Evolutionary conservation across 2,329 filamentous ascomycete species (phyloP).

Genomic region (Massarina eburnea): DNA sequence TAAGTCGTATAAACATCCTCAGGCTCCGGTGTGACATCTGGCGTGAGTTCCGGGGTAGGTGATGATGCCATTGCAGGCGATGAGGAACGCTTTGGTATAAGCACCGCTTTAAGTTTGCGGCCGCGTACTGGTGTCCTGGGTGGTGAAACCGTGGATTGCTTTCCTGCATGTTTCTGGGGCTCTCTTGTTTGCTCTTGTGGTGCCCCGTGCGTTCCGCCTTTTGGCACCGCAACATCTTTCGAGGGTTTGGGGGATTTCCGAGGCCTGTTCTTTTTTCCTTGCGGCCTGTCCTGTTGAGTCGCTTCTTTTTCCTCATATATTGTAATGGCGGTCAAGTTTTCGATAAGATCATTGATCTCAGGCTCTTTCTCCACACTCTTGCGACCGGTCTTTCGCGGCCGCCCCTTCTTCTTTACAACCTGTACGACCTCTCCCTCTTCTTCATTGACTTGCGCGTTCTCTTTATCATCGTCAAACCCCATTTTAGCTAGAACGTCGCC

Average conservation of each 20-base stretch:
- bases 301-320: slow-evolving; percentile 5
- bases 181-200: slow-evolving; percentile 5
- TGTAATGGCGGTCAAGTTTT: slow-evolving; percentile 3
- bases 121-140: slow-evolving; percentile 10
- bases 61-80: slow-evolving; percentile 11
- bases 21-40: slow-evolving; percentile 20
- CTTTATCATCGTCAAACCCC: slow-evolving; percentile 3
- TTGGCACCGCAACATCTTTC: slow-evolving; percentile 1
- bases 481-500: not conserved
- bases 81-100: slow-evolving; percentile 11
- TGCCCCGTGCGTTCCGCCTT: slow-evolving; percentile 9
- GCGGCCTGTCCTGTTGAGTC: not conserved
- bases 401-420: not conserved
- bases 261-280: slow-evolving; percentile 4
- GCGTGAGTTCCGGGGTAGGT: slow-evolving; percentile 8
- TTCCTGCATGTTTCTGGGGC: not conserved
- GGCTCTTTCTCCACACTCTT: not conserved
- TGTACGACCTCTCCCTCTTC: not conserved
- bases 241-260: slow-evolving; percentile 7
- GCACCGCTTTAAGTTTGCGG: slow-evolving; percentile 13
- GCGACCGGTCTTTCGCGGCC: not conserved
- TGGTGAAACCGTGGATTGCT: not conserved
- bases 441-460: not conserved
- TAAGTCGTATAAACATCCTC: slow-evolving; percentile 29
- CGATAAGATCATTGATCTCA: not conserved